Conservation (phyloP, 495 filamentous ascomycete species). For the Terfezia boudieri region DNA sequence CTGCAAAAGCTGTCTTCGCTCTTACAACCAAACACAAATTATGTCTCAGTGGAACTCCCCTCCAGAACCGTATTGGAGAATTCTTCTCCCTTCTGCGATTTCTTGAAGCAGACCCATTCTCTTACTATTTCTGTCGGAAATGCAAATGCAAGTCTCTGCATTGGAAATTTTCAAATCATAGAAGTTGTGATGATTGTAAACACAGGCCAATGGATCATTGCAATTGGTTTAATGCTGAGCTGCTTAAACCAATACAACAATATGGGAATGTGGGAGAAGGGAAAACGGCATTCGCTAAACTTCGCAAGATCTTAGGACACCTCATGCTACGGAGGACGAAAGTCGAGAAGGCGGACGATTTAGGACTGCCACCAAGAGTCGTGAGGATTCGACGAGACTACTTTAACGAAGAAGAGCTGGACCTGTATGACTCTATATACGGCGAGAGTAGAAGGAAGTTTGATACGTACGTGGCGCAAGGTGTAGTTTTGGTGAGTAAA, state of each 20-base stretch:
- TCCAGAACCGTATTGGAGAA: constrained; percentile 92
- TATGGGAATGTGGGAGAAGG: constrained; percentile 31
- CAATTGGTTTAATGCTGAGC: constrained; percentile 86
- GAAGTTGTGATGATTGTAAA: constrained; percentile 12
- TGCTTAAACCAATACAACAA: constrained; percentile 57
- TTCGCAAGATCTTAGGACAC: constrained; percentile 63
- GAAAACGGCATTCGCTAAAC: constrained; percentile 47
- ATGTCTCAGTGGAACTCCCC: constrained; percentile 83
- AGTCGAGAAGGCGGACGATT: constrained; percentile 67
- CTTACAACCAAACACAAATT: constrained; percentile 70
- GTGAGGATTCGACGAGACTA: constrained; percentile 79
- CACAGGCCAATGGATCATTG: constrained; percentile 61
- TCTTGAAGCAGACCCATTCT: constrained; percentile 65
- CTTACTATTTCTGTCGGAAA: constrained; percentile 73
- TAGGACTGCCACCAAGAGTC: constrained; percentile 91
- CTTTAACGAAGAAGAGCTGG: constrained; percentile 83
- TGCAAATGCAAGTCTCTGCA: constrained; percentile 63
- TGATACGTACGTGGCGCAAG: constrained; percentile 81
- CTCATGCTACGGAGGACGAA: constrained; percentile 93
- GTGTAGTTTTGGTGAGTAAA: constrained; percentile 46
- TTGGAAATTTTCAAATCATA: constrained; percentile 37
- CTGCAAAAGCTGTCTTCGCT: constrained; percentile 30
- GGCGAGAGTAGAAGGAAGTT: constrained; percentile 65
- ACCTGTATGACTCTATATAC: constrained; percentile 93
- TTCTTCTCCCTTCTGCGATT: constrained; percentile 91